These are phyloP conservation scores for Penicillium chermesinum DNA, from an alignment of 495 filamentous ascomycete genomes.

Conservation along the genomic window DNA sequence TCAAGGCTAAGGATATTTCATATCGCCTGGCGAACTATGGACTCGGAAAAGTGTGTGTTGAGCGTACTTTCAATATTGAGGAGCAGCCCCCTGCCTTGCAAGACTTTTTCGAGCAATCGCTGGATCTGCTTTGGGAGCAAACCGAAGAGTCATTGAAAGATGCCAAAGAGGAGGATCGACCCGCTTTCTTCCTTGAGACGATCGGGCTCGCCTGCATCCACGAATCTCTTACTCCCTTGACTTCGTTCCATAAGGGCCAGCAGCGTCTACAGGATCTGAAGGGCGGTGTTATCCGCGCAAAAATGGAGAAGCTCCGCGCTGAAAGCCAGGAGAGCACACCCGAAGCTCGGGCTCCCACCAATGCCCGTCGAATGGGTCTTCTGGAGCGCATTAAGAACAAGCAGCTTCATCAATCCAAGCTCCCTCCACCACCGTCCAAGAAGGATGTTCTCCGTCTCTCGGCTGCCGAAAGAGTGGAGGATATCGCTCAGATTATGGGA, in stretches of 20 bases:
- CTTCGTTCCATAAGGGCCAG: conserved; percentile 40
- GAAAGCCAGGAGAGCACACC: conserved; percentile 11
- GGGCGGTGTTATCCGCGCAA: conserved; percentile 39
- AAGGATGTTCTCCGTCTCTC: conserved; percentile 34
- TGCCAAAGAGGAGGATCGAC: conserved; percentile 21
- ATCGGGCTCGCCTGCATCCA: conserved; percentile 34
- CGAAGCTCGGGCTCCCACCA: conserved; percentile 27
- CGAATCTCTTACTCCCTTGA: conserved; percentile 41
- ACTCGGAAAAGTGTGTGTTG: conserved; percentile 36
- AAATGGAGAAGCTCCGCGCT: conserved; percentile 30
- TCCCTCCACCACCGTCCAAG: conserved; percentile 42
- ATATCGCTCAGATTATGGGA: conserved; percentile 37
- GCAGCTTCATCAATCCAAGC: conserved; percentile 38
- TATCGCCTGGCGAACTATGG: conserved; percentile 43
- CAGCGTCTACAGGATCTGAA: conserved; percentile 44
- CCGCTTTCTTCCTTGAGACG: conserved; percentile 23
- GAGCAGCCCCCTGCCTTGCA: conserved; percentile 28
- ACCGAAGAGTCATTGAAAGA: conserved; percentile 26
- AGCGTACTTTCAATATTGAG: conserved; percentile 18
- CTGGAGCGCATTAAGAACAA: conserved; percentile 45
- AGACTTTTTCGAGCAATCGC: conserved; percentile 33
- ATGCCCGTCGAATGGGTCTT: conserved; percentile 35
- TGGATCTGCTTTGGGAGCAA: conserved; percentile 39
- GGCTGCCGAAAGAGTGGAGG: conserved; percentile 37
- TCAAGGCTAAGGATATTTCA: conserved; percentile 15